Evolutionary conservation across 352 stramenopile species (phyloP), one percentile per base, ranked within the genome.

Genomic region (Globisporangium apiculatum): DNA sequence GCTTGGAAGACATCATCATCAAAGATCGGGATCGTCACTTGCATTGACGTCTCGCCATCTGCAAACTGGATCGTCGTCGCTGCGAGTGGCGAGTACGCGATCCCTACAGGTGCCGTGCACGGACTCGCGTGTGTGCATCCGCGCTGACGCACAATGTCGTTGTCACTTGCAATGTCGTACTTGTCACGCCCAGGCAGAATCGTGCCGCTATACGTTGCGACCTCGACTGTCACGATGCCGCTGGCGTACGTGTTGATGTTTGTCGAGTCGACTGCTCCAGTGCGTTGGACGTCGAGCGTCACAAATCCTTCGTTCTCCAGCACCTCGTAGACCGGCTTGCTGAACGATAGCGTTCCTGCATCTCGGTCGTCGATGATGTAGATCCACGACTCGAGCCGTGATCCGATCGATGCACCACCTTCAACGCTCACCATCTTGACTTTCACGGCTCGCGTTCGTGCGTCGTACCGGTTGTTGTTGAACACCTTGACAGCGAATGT

Each of bases 281-380:
- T 75, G n/a, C 80, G 78, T 10, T 67, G 64, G 24, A 91, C 61
- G 10, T 75, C 69, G 6, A 91, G 61, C 0, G 62, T 73, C 8
- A 86, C 63, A 52, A 50, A 76, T 4, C 63, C 58, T 5, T 49
- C 67, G n/a, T 76, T 83, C 51, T 91, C 80, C 2, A 79, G 41
- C 5, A 91, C 78, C n/a, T 80, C 64, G 58, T 91, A 91, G 48
- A 74, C 68, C 2, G 70, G 63, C 12, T 69, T 36, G 8, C 63
- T 60, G 50, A 91, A 91, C 14, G 78, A 87, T 0, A 91, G 52
- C 17, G 80, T 89, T 12, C 80, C 80, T 36, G 78, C 78, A 57
- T 91, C 80, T 38, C 80, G 77, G 59, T 91, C 80, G 48, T 91
- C 80, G 48, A 91, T 66, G 37, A 91, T 80, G 49, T 87, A 89